phyloP scores from a whole-genome alignment of 2,329 filamentous ascomycete genomes.

The Fusarium chaquense region DNA sequence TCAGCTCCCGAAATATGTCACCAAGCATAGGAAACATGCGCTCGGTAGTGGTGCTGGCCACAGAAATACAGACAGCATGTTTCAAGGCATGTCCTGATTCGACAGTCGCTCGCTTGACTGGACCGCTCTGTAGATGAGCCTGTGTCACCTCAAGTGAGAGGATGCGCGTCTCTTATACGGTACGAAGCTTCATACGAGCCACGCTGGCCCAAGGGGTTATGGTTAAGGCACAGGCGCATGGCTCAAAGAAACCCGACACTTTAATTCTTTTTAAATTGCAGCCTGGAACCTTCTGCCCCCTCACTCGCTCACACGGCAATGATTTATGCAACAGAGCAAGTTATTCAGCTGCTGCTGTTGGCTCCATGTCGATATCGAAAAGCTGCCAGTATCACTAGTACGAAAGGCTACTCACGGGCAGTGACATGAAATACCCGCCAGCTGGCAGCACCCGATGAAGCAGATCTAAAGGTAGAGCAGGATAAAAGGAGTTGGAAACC shows the following conservation, averaged over 20 bases:
- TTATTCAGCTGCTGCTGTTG: not conserved
- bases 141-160: constrained; percentile 39
- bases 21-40: not conserved
- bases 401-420: constrained; percentile 25
- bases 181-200: constrained; percentile 18
- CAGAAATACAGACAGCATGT: constrained; percentile 11
- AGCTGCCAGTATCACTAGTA: constrained; percentile 15
- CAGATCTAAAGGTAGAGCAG: not conserved
- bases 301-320: not conserved
- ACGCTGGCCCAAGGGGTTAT: not conserved
- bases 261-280: constrained; percentile 5
- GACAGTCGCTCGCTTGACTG: constrained; percentile 30
- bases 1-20: constrained; percentile 13
- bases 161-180: constrained; percentile 28
- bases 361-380: not conserved
- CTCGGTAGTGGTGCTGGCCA: constrained; percentile 26
- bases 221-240: not conserved
- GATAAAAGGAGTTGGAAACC: constrained; percentile 6
- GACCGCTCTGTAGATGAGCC: constrained; percentile 16
- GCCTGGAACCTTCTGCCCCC: constrained; percentile 1
- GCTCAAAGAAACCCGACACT: constrained; percentile 1
- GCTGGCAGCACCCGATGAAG: constrained; percentile 22
- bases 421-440: constrained; percentile 26
- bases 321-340: not conserved
- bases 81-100: constrained; percentile 28